These are phyloP conservation scores for Nakazawaea ambrosiae DNA, from an alignment of 805 yeast species.

Conservation along the genomic window DNA sequence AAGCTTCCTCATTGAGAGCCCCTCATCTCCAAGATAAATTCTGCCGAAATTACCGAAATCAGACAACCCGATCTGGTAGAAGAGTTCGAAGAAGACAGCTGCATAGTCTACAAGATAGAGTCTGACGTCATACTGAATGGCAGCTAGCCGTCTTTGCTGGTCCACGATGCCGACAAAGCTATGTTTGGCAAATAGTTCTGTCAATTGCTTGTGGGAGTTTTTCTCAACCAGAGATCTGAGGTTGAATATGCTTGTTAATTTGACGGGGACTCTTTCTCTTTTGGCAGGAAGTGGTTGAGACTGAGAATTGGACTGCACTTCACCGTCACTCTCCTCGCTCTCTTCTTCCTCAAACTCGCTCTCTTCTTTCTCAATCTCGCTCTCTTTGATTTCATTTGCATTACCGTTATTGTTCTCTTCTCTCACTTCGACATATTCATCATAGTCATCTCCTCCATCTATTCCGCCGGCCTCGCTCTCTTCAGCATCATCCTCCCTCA, in stretches of 20 bases:
- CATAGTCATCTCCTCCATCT: neutral
- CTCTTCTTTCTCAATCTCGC: neutral
- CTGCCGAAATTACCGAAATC: constrained; percentile 81
- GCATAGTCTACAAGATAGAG: constrained; percentile 78
- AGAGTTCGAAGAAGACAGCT: constrained; percentile 56
- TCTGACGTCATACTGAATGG: constrained; percentile 80
- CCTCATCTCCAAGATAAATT: constrained; percentile 28
- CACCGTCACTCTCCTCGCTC: neutral
- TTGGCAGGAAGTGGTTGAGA: neutral
- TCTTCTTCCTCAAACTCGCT: neutral
- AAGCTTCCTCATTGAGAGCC: constrained; percentile 28
- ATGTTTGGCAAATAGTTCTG: constrained; percentile 61
- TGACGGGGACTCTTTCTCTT: constrained; percentile 31
- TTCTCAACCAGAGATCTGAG: constrained; percentile 46
- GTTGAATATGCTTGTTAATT: constrained; percentile 50
- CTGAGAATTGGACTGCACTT: neutral
- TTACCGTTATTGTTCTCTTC: constrained; percentile 1
- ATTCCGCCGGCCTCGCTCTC: neutral
- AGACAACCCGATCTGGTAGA: constrained; percentile 72
- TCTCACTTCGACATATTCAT: constrained; percentile 9
- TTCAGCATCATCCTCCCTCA: neutral
- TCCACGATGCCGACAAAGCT: constrained; percentile 83
- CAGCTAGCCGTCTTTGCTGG: constrained; percentile 55
- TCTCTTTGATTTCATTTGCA: neutral
- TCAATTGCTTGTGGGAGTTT: constrained; percentile 42